Conservation (phyloP, 257 asterid genomes). For the Scutellaria galericulata region DNA sequence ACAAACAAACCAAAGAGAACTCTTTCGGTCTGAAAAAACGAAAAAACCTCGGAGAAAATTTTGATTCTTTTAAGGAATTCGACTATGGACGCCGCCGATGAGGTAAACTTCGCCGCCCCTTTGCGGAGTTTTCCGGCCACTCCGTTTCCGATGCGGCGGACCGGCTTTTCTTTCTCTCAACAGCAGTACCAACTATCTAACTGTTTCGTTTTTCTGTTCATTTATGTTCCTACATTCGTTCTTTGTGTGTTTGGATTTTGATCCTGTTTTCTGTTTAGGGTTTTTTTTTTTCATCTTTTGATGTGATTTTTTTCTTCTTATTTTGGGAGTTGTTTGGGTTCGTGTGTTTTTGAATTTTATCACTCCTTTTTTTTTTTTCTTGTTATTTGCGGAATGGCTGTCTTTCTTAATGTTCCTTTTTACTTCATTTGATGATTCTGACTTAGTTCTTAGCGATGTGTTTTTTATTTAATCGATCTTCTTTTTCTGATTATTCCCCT, state of each 20-base stretch:
- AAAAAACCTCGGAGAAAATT: constrained; percentile 30
- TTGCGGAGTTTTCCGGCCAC: constrained; percentile 15
- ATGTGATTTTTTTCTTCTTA: constrained; percentile 21
- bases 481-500: neutral
- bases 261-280: constrained; percentile 23
- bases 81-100: constrained; percentile 60
- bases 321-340: constrained; percentile 24
- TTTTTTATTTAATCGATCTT: constrained; percentile 19
- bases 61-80: constrained; percentile 40
- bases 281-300: constrained; percentile 12
- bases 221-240: constrained; percentile 33
- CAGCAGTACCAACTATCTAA: constrained; percentile 45
- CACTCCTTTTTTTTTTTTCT: neutral
- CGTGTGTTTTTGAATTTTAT: constrained; percentile 15
- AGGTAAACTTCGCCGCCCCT: constrained; percentile 44
- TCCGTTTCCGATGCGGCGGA: constrained; percentile 40
- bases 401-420: neutral
- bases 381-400: constrained; percentile 26
- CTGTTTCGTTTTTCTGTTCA: constrained; percentile 33
- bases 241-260: constrained; percentile 26
- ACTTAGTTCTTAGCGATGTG: constrained; percentile 2
- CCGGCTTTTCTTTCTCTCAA: constrained; percentile 8
- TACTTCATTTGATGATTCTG: constrained; percentile 25
- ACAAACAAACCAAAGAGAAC: constrained; percentile 35
- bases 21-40: constrained; percentile 45